phyloP scores from a whole-genome alignment of 2,329 filamentous ascomycete species.

The Colletotrichum eleusines region DNA sequence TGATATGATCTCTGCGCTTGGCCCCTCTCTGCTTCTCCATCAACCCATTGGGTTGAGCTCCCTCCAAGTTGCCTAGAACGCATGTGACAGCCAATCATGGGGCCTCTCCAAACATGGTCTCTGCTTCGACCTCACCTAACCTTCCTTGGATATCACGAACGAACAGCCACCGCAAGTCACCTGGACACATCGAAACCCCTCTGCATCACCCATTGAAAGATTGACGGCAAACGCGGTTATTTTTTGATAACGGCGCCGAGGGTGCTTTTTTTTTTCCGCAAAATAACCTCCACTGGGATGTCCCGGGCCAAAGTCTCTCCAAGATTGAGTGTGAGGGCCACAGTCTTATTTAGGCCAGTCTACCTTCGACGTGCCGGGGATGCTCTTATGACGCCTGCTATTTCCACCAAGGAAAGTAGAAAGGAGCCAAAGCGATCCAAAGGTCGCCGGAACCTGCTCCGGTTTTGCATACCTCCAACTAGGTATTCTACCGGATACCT shows the following conservation, averaged over 20 bases:
- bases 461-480: not conserved
- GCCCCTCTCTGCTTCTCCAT: constrained; percentile 18
- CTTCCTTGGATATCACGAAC: constrained; percentile 1
- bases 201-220: not conserved
- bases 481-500: not conserved
- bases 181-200: constrained; percentile 2
- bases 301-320: not conserved
- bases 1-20: constrained; percentile 34
- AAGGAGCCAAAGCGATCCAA: not conserved
- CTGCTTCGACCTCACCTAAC: constrained; percentile 29
- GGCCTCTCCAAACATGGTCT: not conserved
- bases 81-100: constrained; percentile 40
- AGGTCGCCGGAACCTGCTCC: not conserved
- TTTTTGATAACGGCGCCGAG: not conserved
- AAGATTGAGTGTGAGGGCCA: not conserved
- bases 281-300: not conserved
- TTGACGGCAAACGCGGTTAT: not conserved
- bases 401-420: not conserved
- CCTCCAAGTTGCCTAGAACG: constrained; percentile 21
- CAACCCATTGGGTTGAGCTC: not conserved
- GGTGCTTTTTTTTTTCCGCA: not conserved
- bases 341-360: not conserved
- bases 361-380: not conserved
- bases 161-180: constrained; percentile 20
- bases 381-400: not conserved